Conservation (phyloP, 2,329 filamentous ascomycete species). For the Chalaropsis ovoidea region DNA sequence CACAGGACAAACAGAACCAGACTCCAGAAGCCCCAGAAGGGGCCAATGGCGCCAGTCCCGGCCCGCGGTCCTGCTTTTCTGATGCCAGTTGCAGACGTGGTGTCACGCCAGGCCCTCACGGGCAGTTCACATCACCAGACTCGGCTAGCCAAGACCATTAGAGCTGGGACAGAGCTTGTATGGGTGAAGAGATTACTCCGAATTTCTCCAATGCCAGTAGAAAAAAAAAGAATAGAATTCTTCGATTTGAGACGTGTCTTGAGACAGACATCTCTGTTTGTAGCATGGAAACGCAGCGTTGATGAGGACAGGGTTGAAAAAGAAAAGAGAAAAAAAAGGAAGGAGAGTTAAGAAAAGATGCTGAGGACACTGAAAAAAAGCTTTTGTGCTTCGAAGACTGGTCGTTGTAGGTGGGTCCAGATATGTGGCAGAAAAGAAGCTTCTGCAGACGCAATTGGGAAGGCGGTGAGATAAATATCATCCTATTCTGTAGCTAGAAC, state of each 20-base stretch:
- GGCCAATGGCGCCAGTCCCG: constrained; percentile 1
- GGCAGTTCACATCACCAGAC: constrained; percentile 48
- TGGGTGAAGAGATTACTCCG: constrained; percentile 79
- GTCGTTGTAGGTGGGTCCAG: constrained; percentile 15
- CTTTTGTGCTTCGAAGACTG: constrained; percentile 15
- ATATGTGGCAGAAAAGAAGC: constrained; percentile 15
- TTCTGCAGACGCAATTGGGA: background rate
- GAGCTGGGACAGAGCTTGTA: constrained; percentile 34
- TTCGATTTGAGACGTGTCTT: constrained; percentile 30
- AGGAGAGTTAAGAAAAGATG: background rate
- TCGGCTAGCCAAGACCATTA: constrained; percentile 7
- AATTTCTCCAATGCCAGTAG: constrained; percentile 85
- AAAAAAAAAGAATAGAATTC: constrained; percentile 25
- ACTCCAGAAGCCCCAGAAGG: constrained; percentile 12
- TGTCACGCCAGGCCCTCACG: constrained; percentile 77
- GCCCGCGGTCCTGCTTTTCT: constrained; percentile 60
- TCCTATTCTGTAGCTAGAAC: background rate
- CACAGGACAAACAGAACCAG: constrained; percentile 23
- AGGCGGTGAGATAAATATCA: background rate
- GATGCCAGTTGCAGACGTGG: constrained; percentile 80
- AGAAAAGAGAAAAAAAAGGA: constrained; percentile 33
- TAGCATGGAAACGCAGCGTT: constrained; percentile 96
- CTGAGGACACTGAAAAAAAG: constrained; percentile 20
- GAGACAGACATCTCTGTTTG: constrained; percentile 50
- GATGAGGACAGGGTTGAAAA: constrained; percentile 65